Percentiles rank a stretch among this genome's conserved stretches.
Evolutionary conservation across 768 basidiomycete genomes (phyloP).

Genomic region (Hemileccinum impolitum): DNA sequence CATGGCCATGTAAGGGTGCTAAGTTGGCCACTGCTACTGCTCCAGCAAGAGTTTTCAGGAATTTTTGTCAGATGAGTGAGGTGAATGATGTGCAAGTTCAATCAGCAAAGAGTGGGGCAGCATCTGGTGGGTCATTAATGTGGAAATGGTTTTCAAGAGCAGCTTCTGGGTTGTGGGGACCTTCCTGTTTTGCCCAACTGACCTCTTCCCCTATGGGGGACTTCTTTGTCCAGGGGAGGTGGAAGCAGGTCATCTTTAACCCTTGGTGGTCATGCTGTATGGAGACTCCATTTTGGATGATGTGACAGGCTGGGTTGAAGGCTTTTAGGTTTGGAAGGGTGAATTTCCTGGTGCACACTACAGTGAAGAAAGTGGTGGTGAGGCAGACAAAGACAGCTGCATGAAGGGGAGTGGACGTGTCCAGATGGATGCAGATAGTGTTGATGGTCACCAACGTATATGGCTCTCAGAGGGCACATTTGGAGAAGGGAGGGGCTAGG

Average conservation of each 20-base stretch:
- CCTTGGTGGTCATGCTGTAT: slow-evolving; percentile 23
- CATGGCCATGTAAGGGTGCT: slow-evolving; percentile 20
- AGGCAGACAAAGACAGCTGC: slow-evolving; percentile 18
- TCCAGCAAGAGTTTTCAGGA: slow-evolving; percentile 16
- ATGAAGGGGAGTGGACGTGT: not conserved
- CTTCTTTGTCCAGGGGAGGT: slow-evolving; percentile 10
- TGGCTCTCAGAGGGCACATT: slow-evolving; percentile 2
- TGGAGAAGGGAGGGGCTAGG: slow-evolving; percentile 8
- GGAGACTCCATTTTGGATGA: slow-evolving; percentile 11
- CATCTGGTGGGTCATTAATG: slow-evolving; percentile 24
- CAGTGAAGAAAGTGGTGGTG: slow-evolving; percentile 15
- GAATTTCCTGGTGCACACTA: slow-evolving; percentile 19
- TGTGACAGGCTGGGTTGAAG: too few relatives aligned
- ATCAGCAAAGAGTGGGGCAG: slow-evolving; percentile 33
- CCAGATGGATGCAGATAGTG: not conserved
- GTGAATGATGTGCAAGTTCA: not conserved
- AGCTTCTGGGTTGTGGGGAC: slow-evolving; percentile 20
- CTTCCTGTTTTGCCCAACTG: slow-evolving; percentile 31
- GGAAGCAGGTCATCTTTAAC: not conserved
- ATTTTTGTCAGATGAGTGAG: slow-evolving; percentile 28
- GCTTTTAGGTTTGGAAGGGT: slow-evolving; percentile 2
- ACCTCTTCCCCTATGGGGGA: slow-evolving; percentile 31
- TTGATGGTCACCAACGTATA: slow-evolving; percentile 12
- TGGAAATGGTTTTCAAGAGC: slow-evolving; percentile 27
- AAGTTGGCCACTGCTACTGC: slow-evolving; percentile 7